Conservation (phyloP, 345 rosid species). For the Rhodomyrtus tomentosa region DNA sequence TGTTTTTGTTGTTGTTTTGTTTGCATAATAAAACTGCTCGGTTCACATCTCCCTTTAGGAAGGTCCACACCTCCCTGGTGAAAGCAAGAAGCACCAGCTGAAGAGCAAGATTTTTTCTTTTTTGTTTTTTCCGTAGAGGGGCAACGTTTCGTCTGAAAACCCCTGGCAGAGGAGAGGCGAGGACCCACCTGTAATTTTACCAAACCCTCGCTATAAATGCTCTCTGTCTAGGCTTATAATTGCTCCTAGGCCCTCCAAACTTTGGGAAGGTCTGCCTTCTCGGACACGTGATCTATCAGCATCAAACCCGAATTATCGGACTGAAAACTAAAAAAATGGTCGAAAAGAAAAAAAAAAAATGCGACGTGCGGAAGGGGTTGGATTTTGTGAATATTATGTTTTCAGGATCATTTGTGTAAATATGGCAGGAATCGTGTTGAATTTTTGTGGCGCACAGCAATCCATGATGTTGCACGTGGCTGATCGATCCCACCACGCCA, state of each 20-base stretch:
- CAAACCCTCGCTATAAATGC: background rate
- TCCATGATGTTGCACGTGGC: background rate
- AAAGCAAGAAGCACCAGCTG: background rate
- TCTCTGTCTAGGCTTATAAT: background rate
- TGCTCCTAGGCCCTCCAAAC: background rate
- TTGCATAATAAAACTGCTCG: background rate
- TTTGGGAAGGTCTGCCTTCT: background rate
- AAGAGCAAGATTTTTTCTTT: background rate
- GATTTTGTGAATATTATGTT: background rate
- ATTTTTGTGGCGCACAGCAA: background rate
- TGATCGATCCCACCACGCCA: background rate
- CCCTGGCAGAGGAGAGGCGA: no score
- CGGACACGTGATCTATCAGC: background rate
- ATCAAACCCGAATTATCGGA: background rate
- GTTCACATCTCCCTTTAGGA: no score
- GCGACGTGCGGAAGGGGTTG: background rate
- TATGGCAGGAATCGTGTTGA: background rate
- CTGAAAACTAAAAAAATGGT: no score
- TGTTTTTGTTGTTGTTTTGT: no score
- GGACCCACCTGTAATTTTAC: background rate
- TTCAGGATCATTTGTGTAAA: background rate
- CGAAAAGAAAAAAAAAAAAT: background rate
- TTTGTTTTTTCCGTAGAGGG: no score
- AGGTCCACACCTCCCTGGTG: no score
- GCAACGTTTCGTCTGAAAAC: no score